These are phyloP conservation scores for Talaromyces ruber DNA, from an alignment of 495 filamentous ascomycete species.

Conservation along the genomic window DNA sequence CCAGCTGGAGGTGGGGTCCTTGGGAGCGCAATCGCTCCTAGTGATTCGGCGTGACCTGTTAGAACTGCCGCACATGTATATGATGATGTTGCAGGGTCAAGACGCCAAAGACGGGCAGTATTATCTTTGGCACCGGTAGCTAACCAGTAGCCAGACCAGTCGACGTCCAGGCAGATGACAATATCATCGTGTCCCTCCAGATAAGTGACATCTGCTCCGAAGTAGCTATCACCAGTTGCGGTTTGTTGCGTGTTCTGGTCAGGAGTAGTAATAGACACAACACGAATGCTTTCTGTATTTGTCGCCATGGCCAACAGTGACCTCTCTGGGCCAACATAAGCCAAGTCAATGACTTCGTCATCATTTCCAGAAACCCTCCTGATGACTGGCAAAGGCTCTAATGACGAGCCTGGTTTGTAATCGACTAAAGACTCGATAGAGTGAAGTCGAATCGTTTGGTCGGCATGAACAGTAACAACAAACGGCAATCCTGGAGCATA, in stretches of 20 bases:
- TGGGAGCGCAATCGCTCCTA: constrained; percentile 86
- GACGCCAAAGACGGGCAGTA: constrained; percentile 79
- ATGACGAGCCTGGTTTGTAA: constrained; percentile 22
- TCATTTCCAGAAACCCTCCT: constrained; percentile 89
- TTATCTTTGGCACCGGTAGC: constrained; percentile 96
- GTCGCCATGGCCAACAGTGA: constrained; percentile 85
- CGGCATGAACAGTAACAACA: constrained; percentile 76
- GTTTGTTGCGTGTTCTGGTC: constrained; percentile 26
- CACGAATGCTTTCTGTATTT: constrained; percentile 85
- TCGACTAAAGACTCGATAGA: constrained; percentile 37
- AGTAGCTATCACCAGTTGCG: constrained; percentile 39
- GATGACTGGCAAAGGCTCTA: constrained; percentile 43
- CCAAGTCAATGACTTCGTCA: constrained; percentile 92
- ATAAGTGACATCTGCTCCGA: constrained; percentile 82
- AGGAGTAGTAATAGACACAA: constrained; percentile 54
- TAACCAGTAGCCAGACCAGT: constrained; percentile 96
- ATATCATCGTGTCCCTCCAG: constrained; percentile 90
- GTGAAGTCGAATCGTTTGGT: constrained; percentile 77
- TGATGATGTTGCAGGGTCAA: constrained; percentile 67
- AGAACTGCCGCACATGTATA: constrained; percentile 75
- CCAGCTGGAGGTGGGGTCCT: constrained; percentile 51
- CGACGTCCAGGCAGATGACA: constrained; percentile 86
- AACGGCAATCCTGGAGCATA: constrained; percentile 52
- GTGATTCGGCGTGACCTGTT: constrained; percentile 86
- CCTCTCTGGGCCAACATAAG: constrained; percentile 69